Evolutionary conservation across 176 grass and related monocot species (phyloP).

Genomic region (Cocos nucifera): DNA sequence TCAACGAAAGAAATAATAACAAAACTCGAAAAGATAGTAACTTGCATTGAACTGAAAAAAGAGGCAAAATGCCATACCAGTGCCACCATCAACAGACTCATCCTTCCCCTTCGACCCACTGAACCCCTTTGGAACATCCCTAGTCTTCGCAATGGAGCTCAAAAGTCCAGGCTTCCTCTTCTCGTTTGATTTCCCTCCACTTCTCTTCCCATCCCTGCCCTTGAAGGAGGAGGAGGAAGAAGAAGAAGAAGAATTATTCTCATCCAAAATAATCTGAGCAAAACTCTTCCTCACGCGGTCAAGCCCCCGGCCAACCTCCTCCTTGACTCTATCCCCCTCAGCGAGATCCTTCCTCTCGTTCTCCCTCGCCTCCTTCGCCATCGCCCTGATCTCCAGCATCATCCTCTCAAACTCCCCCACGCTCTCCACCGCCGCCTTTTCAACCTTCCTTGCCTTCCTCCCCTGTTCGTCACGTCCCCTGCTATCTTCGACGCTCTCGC

Average conservation of each 20-base stretch:
- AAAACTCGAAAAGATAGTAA: too few species aligned
- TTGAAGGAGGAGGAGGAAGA: background rate
- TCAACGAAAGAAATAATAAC: too few species aligned
- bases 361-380: conserved; percentile 24
- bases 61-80: conserved; percentile 1
- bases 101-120: conserved; percentile 2
- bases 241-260: background rate
- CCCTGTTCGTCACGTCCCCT: background rate
- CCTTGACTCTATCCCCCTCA: background rate
- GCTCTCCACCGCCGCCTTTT: background rate
- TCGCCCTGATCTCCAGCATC: conserved; percentile 19
- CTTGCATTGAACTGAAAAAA: background rate
- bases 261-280: conserved; percentile 5
- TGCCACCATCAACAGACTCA: conserved; percentile 2
- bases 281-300: conserved; percentile 3
- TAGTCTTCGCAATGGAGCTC: background rate
- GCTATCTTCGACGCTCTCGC: background rate
- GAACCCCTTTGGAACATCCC: conserved; percentile 8
- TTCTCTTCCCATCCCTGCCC: background rate
- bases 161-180: conserved; percentile 7
- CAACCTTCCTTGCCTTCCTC: background rate
- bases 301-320: background rate
- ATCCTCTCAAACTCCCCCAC: conserved; percentile 6
- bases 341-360: conserved; percentile 17
- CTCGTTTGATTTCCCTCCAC: background rate